Base-by-base conservation (phyloP, 2,329 filamentous ascomycete species). In the Bimuria novae-zelandiae region DNA sequence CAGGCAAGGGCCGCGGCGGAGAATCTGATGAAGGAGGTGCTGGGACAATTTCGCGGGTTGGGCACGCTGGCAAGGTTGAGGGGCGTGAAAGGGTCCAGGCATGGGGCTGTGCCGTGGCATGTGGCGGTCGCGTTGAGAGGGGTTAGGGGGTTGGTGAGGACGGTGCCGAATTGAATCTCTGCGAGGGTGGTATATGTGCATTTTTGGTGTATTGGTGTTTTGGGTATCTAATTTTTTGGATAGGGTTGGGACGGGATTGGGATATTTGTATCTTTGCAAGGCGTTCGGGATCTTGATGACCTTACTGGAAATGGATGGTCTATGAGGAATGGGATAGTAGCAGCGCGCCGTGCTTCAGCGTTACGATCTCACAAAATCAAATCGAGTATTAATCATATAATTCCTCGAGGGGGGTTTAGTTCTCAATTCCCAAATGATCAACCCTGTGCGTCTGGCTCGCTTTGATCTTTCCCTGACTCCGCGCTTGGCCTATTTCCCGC, bases 71-170 rank as follows among this genome's bases (percentile, higher is more conserved):
- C 88, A 1, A 81, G 85, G 57, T 82, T 86, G 19, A 83, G 87
- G 55, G 88, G 64, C 77, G 85, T 65, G 81, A 84, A 63, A 73
- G 79, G 55, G 77, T 84, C 55, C 49, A 79, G 76, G 43, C 84
- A 86, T 65, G 76, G 75, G 14, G 80, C 85, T n/a, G 76, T 89
- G 63, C 90, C 90, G 16, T 90, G 89, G 88, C 90, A 93, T 77
- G 77, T 93, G 54, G 87, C 85, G 11, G 87, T 84, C 16, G 89
- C 86, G 2, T 82, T 88, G 72, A 88, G 87, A 73, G 88, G 83
- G 2, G 85, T 86, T 3, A 79, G 83, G 68, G 86, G 82, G 17
- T 72, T 93, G 67, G 65, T 63, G 25, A 60, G 37, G 37, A 44
- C 40, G 39, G 14, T 51, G 10, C 41, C 45, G 1, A 4, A 17